Conservation (phyloP, 163 green algal genomes). For the Trebouxia gelatinosa region DNA sequence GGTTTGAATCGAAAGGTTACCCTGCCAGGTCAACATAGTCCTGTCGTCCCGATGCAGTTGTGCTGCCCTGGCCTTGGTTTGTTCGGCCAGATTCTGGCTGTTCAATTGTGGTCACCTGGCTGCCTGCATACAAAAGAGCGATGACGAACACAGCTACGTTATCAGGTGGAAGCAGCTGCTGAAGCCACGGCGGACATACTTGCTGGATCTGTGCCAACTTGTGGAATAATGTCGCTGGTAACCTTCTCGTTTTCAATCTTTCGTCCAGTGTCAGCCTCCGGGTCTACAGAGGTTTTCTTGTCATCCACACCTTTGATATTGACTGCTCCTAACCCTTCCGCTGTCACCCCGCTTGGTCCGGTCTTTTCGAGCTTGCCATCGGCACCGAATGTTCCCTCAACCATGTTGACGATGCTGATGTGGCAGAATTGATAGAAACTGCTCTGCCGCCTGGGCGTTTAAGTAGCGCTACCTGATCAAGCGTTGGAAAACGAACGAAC, state of each 20-base stretch:
- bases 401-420: no score
- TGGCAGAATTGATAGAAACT: no score
- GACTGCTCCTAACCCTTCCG: background rate
- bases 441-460: no score
- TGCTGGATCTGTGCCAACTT: conserved; percentile 7
- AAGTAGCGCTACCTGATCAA: no score
- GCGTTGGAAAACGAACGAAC: no score
- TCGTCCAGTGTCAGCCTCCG: background rate
- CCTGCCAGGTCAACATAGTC: conserved; percentile 14
- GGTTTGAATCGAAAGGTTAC: no score
- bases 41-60: background rate
- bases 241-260: background rate
- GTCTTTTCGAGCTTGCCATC: conserved; percentile 14
- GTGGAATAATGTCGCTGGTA: background rate
- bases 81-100: conserved; percentile 4
- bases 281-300: background rate
- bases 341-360: background rate
- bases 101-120: background rate
- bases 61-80: conserved; percentile 12
- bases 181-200: background rate
- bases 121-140: background rate
- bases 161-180: background rate
- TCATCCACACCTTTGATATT: conserved; percentile 21
- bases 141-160: no score
- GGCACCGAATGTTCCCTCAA: conserved; percentile 14